Evolutionary conservation across 2,329 filamentous ascomycete genomes (phyloP), one percentile per base, ranked within the genome.

Genomic region (Bipolaris oryzae): DNA sequence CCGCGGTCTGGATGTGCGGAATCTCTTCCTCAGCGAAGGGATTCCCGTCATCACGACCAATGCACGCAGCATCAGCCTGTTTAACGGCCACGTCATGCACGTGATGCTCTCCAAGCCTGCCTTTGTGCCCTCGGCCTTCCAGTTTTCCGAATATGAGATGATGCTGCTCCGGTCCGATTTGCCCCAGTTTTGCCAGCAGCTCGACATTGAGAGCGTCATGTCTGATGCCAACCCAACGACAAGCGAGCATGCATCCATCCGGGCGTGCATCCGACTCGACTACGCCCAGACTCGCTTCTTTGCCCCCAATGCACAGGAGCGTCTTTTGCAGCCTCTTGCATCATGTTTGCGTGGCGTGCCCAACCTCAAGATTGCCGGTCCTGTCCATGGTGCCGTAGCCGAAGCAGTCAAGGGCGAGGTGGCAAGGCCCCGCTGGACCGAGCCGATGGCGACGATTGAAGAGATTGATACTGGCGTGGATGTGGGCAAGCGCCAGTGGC

Each of bases 401-500:
- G 31, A 55, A 6, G 39, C 33, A 15, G 62, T 66, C 37, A 60
- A 52, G 13, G 54, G 49, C 6, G 53, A 64, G 20, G 60, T 66
- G 28, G 61, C 65, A 2, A 56, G 59, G 31, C 67, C 68, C 34
- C 67, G 68, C 25, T 71, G 68, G 68, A 67, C 65, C 39, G 57
- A 67, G 20, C 63, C 67, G 1, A 55, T 60, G 15, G 58, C 61
- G 6, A 69, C 65, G 1, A 60, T 71, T 16, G 61, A 62, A 15
- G 67, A 69, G 15, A 67, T 71, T 16, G 58, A 58, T 53, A 69
- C 66, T 3, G 67, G 67, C 38, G 63, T 64, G 2, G 67, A 69
- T 21, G 67, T 69, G 15, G 67, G 67, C 44, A 69, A 69, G 53
- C 67, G 67, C 13, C 67, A 69, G 51, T 71, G 68, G 68, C 63